Percentiles rank a stretch among this genome's conserved stretches.
phyloP scores from a whole-genome alignment of 495 filamentous ascomycete genomes.

The Aspergillus nidulans region DNA sequence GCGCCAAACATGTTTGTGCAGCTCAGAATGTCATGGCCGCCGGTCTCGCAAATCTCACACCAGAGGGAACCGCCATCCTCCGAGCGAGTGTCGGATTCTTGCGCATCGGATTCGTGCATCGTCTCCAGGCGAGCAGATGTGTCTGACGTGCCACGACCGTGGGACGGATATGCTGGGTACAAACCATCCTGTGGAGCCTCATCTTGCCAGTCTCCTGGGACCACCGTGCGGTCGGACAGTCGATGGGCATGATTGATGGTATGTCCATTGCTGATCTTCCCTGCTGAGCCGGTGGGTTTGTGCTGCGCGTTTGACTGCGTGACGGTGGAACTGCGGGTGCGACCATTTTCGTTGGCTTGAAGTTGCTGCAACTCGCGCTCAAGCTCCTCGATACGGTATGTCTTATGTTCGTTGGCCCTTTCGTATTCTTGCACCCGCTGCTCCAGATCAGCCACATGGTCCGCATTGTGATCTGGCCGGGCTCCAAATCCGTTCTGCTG shows the following conservation, averaged over 20 bases:
- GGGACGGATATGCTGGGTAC: constrained; percentile 21
- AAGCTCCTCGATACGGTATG: constrained; percentile 78
- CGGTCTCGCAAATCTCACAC: constrained; percentile 94
- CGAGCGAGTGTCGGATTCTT: constrained; percentile 69
- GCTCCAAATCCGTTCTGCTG: constrained; percentile 24
- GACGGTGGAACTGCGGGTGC: constrained; percentile 40
- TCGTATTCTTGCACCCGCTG: constrained; percentile 73
- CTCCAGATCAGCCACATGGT: constrained; percentile 53
- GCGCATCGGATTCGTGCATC: constrained; percentile 69
- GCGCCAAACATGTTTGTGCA: constrained; percentile 81
- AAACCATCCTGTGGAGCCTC: constrained; percentile 28
- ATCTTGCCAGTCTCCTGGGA: constrained; percentile 43
- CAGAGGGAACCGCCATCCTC: constrained; percentile 73
- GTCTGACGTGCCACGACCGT: constrained; percentile 28
- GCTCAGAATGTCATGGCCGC: constrained; percentile 89
- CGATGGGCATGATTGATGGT: constrained; percentile 34
- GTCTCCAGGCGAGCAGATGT: constrained; percentile 41
- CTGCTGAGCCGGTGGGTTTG: constrained; percentile 34
- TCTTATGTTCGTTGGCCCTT: constrained; percentile 63
- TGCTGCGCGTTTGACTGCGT: constrained; percentile 35
- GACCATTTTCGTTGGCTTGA: constrained; percentile 25
- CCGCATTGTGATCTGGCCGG: constrained; percentile 26
- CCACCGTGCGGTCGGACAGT: constrained; percentile 45
- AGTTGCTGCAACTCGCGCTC: constrained; percentile 79
- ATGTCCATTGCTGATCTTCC: constrained; percentile 26